Conservation (phyloP, 192 early-diverging fungal genomes). For the Chytriomyces sp. region DNA sequence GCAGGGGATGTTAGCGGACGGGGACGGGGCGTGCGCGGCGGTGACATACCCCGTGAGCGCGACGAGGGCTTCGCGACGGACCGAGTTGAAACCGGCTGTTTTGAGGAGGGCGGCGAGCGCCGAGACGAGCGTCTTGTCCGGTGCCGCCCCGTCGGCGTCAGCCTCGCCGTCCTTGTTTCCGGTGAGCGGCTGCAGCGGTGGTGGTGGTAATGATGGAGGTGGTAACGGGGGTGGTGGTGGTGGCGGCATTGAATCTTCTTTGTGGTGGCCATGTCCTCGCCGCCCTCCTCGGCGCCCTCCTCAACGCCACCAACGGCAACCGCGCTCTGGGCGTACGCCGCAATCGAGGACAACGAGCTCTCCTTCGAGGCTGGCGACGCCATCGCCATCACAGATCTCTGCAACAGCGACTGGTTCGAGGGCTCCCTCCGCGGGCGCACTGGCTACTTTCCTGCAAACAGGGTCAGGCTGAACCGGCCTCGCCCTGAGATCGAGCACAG, state of each 20-base stretch:
- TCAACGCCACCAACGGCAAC: background rate
- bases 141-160: too few relatives aligned
- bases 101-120: background rate
- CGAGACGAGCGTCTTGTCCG: background rate
- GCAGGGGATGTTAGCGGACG: too few relatives aligned
- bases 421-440: constrained; percentile 26
- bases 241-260: background rate
- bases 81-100: too few relatives aligned
- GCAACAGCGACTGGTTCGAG: constrained; percentile 61
- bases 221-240: too few relatives aligned
- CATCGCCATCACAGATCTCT: constrained; percentile 45
- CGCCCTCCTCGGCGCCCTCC: background rate
- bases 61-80: too few relatives aligned
- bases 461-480: constrained; percentile 33
- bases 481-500: background rate
- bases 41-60: too few relatives aligned
- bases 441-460: constrained; percentile 59
- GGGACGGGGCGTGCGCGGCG: too few relatives aligned
- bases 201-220: too few relatives aligned
- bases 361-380: constrained; percentile 46
- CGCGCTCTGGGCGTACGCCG: constrained; percentile 49
- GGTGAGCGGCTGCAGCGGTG: too few relatives aligned
- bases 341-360: constrained; percentile 60
- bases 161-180: too few relatives aligned
- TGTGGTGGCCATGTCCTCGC: background rate